Evolutionary conservation across 257 asterid species (phyloP), one percentile per base, ranked within the genome.

Genomic region (Ballota nigra): DNA sequence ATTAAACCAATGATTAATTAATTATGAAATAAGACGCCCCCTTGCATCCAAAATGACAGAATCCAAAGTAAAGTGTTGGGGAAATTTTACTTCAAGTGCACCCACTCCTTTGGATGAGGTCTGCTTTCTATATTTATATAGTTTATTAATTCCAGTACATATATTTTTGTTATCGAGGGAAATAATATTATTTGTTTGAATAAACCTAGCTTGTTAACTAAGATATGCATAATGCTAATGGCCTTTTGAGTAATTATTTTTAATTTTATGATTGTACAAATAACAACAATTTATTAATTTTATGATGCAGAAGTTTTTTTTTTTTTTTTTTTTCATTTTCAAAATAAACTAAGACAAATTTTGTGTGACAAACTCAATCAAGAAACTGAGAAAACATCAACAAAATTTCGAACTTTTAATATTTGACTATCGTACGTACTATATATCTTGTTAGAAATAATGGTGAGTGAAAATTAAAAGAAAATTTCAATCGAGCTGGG

Each of bases 1-100:
- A 56, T 74, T 70, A 38, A 6, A 61, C 59, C 75, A 81, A 78
- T 83, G 77, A 83, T 81, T 83, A 81, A 78, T 65, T 62, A 74
- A 69, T 70, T 31, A 61, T 71, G 70, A 81, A 71, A 45, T 70
- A 43, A 74, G 75, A 75, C 38, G 53, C 41, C 64, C 58, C 71
- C 56, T 29, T 23, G 73, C 75, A 77, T 83, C 74, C 60, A 52
- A 33, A 60, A 36, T 75, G 65, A 65, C 78, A 78, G 85, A 78
- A 76, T 83, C 88, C 88, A 22, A 78, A 76, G 71, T 26, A 15
- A 24, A 43, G 26, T 19, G 19, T 20, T 13, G 15, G 28, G 8
- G 5, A 19, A 66, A 47, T 19, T 26, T 33, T 29, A 36, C 72
- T 65, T 53, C 59, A 15, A 63, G 59, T 36, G 78, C 79, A 71